A percentile compares a stretch with the other conserved stretches of the same genome.
Evolutionary conservation across 768 basidiomycete species (phyloP).

Genomic region (Tylopilus rubrobrunneus): DNA sequence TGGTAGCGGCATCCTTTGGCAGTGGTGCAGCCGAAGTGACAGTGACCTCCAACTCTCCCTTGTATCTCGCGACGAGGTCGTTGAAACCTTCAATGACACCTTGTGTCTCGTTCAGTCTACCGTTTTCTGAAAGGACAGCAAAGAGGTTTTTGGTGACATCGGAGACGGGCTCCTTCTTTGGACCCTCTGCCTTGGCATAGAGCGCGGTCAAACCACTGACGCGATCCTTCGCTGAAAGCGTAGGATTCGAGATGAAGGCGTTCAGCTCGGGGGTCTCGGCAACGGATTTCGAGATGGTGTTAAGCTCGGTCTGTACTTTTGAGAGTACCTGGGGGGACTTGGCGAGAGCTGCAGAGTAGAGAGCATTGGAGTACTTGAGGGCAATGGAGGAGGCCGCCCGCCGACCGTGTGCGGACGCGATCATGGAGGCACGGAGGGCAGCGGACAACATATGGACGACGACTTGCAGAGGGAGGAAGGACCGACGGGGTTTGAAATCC

Average conservation of each 20-base stretch:
- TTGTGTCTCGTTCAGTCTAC: slow-evolving; percentile 77
- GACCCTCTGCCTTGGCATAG: slow-evolving; percentile 62
- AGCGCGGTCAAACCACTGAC: slow-evolving; percentile 61
- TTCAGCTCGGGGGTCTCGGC: slow-evolving; percentile 59
- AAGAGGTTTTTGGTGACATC: slow-evolving; percentile 93
- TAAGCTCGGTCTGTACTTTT: slow-evolving; percentile 84
- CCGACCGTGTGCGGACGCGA: slow-evolving; percentile 39
- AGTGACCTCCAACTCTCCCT: slow-evolving; percentile 88
- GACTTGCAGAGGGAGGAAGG: neutral
- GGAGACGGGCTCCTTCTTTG: slow-evolving; percentile 73
- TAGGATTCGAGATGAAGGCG: slow-evolving; percentile 85
- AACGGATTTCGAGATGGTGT: slow-evolving; percentile 65
- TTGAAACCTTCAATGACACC: slow-evolving; percentile 91
- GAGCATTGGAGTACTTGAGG: slow-evolving; percentile 79
- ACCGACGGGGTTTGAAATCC: neutral
- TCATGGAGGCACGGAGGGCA: slow-evolving; percentile 47
- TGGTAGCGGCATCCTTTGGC: slow-evolving; percentile 66
- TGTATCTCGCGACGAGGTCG: slow-evolving; percentile 82
- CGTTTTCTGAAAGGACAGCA: slow-evolving; percentile 86
- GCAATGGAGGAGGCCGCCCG: slow-evolving; percentile 78
- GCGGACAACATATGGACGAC: slow-evolving; percentile 48
- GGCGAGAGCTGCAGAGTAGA: slow-evolving; percentile 75
- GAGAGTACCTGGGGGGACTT: slow-evolving; percentile 80
- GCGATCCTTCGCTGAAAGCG: slow-evolving; percentile 79
- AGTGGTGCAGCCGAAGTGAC: slow-evolving; percentile 88